phyloP scores from a whole-genome alignment of 2,329 filamentous ascomycete species.

The Aspergillus neotritici region DNA sequence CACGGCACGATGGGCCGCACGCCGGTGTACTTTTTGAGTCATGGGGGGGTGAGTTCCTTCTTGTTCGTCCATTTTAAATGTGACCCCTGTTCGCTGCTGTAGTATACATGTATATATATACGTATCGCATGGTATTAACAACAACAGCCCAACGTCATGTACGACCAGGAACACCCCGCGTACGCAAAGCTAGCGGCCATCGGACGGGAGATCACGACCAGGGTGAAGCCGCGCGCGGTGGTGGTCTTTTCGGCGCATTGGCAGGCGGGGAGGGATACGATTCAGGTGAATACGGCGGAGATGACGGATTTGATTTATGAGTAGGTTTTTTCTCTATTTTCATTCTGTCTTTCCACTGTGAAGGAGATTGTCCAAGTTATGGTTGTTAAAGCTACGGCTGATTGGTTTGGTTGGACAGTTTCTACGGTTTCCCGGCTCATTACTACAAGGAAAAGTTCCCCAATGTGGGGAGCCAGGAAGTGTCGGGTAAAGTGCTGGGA shows the following conservation, averaged over 20 bases:
- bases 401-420: constrained; percentile 36
- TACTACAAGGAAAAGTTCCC: constrained; percentile 65
- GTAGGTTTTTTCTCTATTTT: constrained; percentile 31
- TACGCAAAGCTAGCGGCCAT: constrained; percentile 60
- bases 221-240: constrained; percentile 65
- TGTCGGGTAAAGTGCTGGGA: constrained; percentile 55
- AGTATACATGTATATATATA: neutral
- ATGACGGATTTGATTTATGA: constrained; percentile 66
- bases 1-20: constrained; percentile 30
- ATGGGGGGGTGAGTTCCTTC: constrained; percentile 39
- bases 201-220: constrained; percentile 63
- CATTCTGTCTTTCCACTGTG: neutral
- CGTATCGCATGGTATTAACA: too few species aligned
- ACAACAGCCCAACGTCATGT: constrained; percentile 57
- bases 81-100: neutral
- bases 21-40: constrained; percentile 50
- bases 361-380: neutral
- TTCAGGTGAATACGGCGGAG: constrained; percentile 62
- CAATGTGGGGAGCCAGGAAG: constrained; percentile 54
- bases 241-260: constrained; percentile 75
- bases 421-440: constrained; percentile 65
- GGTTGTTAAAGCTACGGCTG: neutral
- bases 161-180: constrained; percentile 62
- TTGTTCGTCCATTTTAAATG: neutral
- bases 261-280: constrained; percentile 53